Evolutionary conservation across 2,329 filamentous ascomycete species (phyloP).

Genomic region (Thelonectria blattea): DNA sequence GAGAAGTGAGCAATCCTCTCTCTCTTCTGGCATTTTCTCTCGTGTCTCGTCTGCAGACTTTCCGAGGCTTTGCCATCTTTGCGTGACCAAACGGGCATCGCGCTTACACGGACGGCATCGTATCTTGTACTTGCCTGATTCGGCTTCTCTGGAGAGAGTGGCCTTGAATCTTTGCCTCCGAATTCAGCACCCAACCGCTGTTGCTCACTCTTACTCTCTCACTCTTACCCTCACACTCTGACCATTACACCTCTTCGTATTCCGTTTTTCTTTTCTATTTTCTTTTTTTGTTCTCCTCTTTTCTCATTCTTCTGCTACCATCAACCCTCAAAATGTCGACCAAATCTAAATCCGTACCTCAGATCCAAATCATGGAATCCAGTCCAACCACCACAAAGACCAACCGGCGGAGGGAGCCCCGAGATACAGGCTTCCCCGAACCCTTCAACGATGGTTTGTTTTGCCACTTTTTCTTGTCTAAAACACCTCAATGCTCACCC

Average conservation of each 20-base stretch:
- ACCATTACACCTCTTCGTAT: neutral
- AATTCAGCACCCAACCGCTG: neutral
- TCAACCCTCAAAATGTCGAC: conserved; percentile 10
- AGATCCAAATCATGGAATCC: conserved; percentile 39
- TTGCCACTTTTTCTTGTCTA: neutral
- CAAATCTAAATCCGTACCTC: conserved; percentile 23
- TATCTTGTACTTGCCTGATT: conserved; percentile 32
- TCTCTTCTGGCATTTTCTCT: neutral
- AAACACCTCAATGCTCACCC: conserved; percentile 14
- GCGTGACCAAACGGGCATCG: conserved; percentile 33
- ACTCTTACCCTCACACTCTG: neutral
- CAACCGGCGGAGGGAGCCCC: conserved; percentile 32
- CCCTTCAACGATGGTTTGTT: conserved; percentile 54
- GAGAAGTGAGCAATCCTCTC: conserved; percentile 18
- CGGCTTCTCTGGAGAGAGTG: conserved; percentile 25
- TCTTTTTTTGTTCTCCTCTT: too few species aligned
- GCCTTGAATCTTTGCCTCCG: conserved; percentile 16
- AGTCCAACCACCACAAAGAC: conserved; percentile 29
- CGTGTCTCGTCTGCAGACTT: conserved; percentile 17
- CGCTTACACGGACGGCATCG: conserved; percentile 31
- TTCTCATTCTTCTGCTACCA: neutral
- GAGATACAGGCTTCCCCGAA: conserved; percentile 60
- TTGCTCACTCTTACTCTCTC: neutral
- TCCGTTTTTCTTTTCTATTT: neutral
- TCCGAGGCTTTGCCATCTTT: conserved; percentile 27